These are phyloP conservation scores for Malassezia globosa DNA, from an alignment of 1,284 basidiomycete species.

Conservation along the genomic window DNA sequence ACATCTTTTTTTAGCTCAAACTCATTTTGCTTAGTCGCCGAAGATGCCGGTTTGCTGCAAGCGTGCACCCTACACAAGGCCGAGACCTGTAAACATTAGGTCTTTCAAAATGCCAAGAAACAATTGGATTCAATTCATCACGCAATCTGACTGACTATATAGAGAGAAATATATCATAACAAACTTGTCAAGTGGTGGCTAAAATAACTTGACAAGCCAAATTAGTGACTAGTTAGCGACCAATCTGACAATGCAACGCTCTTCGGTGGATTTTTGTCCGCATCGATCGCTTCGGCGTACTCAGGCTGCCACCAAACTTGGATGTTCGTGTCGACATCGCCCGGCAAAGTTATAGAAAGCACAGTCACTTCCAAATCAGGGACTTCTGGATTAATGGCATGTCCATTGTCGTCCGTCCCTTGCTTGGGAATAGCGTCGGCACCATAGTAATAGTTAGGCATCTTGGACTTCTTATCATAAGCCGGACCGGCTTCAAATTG, in stretches of 20 bases:
- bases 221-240: slow-evolving; percentile 40
- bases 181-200: too few species aligned
- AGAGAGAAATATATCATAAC: too few species aligned
- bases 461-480: slow-evolving; percentile 14
- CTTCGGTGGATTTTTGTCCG: slow-evolving; percentile 31
- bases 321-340: slow-evolving; percentile 49
- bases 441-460: slow-evolving; percentile 50
- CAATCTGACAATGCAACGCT: slow-evolving; percentile 34
- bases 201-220: too few species aligned
- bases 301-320: slow-evolving; percentile 47
- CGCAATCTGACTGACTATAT: too few species aligned
- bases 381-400: slow-evolving; percentile 11
- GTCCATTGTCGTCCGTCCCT: slow-evolving; percentile 26
- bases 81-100: too few species aligned
- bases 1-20: too few species aligned
- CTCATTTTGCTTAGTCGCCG: too few species aligned
- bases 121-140: too few species aligned
- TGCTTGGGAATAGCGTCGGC: slow-evolving; percentile 55
- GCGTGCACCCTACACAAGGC: too few species aligned
- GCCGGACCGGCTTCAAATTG: slow-evolving; percentile 19
- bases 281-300: slow-evolving; percentile 26
- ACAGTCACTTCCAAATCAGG: slow-evolving; percentile 58
- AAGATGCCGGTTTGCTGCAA: too few species aligned
- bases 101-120: too few species aligned
- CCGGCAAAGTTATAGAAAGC: slow-evolving; percentile 58